Evolutionary conservation across 768 basidiomycete genomes (phyloP).

Genomic region (Serendipita indica): DNA sequence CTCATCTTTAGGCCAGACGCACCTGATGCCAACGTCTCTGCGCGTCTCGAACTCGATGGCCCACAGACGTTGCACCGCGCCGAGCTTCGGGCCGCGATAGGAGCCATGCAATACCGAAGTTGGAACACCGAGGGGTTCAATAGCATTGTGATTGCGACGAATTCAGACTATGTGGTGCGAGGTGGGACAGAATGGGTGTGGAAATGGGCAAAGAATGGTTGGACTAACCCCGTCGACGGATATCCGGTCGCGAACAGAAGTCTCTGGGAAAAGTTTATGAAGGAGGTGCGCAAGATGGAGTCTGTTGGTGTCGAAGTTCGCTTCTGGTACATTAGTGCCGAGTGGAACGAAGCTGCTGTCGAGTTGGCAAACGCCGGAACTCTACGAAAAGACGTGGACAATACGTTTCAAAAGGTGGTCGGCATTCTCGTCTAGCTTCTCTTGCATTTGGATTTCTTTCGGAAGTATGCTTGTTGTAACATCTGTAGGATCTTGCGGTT

Average conservation of each 20-base stretch:
- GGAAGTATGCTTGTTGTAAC: too few relatives aligned
- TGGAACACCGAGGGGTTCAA: slow-evolving; percentile 5
- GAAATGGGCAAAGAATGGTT: slow-evolving; percentile 8
- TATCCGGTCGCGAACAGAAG: slow-evolving; percentile 5
- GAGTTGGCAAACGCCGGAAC: slow-evolving; percentile 3
- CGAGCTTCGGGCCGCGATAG: slow-evolving; percentile 4
- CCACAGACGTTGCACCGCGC: background rate
- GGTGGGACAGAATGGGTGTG: background rate
- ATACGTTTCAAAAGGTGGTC: slow-evolving; percentile 1
- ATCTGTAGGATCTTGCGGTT: too few relatives aligned
- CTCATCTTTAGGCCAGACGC: background rate
- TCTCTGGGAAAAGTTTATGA: slow-evolving; percentile 5
- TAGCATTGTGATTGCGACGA: background rate
- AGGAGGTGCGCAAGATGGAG: background rate
- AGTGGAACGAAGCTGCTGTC: background rate
- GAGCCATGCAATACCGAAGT: background rate
- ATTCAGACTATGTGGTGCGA: slow-evolving; percentile 7
- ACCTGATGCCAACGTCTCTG: background rate
- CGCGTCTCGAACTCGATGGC: slow-evolving; percentile 1
- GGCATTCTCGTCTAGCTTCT: background rate
- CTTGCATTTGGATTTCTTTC: background rate
- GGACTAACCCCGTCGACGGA: background rate
- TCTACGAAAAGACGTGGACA: background rate
- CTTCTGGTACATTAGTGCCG: slow-evolving; percentile 1
- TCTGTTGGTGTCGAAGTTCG: background rate